A percentile compares a stretch with the other conserved stretches of the same genome.
These are phyloP conservation scores for Asterella californica DNA, from an alignment of 225 moss, liverwort and hornwort species.

Conservation along the genomic window DNA sequence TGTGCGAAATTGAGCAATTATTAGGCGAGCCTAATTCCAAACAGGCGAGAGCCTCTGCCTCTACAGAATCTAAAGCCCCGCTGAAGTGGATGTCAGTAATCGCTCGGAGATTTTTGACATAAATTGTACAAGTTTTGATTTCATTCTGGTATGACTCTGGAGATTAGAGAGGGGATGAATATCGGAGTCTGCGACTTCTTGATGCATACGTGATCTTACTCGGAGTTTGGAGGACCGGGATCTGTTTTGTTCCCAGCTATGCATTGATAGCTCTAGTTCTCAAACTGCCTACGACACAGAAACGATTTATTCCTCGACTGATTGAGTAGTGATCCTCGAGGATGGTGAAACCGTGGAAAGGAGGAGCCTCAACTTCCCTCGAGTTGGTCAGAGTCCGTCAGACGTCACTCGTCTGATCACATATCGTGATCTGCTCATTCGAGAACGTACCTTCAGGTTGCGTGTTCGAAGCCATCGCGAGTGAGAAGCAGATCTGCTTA, in stretches of 20 bases:
- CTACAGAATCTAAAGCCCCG: too few relatives aligned
- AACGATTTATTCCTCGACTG: not conserved
- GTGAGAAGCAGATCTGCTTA: not conserved
- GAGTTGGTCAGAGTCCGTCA: too few relatives aligned
- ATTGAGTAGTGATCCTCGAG: too few relatives aligned
- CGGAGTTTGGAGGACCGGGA: not conserved
- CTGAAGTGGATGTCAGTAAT: too few relatives aligned
- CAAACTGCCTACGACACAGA: not conserved
- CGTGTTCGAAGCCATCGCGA: slow-evolving; percentile 29
- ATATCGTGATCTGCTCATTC: not conserved
- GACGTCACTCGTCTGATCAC: too few relatives aligned
- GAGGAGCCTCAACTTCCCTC: too few relatives aligned
- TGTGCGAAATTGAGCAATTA: not conserved
- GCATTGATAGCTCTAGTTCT: not conserved
- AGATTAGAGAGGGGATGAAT: not conserved
- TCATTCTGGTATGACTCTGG: too few relatives aligned
- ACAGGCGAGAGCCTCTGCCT: too few relatives aligned
- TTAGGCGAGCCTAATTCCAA: not conserved
- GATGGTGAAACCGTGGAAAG: too few relatives aligned
- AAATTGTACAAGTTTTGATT: too few relatives aligned
- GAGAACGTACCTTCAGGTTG: slow-evolving; percentile 31
- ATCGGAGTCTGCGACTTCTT: not conserved
- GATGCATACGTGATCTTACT: not conserved
- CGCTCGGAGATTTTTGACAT: too few relatives aligned
- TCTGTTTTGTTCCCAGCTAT: not conserved